Conservation (phyloP, 352 stramenopile species). For the Pythium insidiosum region DNA sequence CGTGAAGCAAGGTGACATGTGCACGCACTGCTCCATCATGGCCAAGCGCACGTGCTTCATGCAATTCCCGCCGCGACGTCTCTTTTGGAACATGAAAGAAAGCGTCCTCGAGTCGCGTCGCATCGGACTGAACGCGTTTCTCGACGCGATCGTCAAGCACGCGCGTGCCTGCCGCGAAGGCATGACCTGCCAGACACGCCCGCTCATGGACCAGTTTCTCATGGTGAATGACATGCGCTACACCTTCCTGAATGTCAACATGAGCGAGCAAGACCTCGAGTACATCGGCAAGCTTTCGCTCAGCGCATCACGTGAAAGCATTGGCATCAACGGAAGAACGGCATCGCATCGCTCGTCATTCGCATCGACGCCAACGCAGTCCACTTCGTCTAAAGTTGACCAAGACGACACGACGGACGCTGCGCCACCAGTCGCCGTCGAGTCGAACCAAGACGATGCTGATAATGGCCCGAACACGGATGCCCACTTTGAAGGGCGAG, state of each 20-base stretch:
- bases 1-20: conserved; percentile 61
- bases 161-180: conserved; percentile 66
- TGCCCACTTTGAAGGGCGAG: conserved; percentile 16
- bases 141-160: conserved; percentile 69
- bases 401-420: too few relatives aligned
- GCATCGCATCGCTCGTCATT: conserved; percentile 9
- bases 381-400: background rate
- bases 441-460: conserved; percentile 1
- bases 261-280: conserved; percentile 49
- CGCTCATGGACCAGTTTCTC: conserved; percentile 83
- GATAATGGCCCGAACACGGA: background rate
- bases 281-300: conserved; percentile 28
- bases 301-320: conserved; percentile 8
- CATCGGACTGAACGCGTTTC: conserved; percentile 64
- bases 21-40: conserved; percentile 68
- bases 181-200: conserved; percentile 59
- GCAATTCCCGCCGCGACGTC: conserved; percentile 66
- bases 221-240: conserved; percentile 87
- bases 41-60: conserved; percentile 74
- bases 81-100: conserved; percentile 69
- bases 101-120: conserved; percentile 69
- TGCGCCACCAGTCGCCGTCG: background rate
- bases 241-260: conserved; percentile 82
- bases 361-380: conserved; percentile 6
- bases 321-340: conserved; percentile 11